These are phyloP conservation scores for Pichia insulana DNA, from an alignment of 805 yeast genomes.

Conservation along the genomic window DNA sequence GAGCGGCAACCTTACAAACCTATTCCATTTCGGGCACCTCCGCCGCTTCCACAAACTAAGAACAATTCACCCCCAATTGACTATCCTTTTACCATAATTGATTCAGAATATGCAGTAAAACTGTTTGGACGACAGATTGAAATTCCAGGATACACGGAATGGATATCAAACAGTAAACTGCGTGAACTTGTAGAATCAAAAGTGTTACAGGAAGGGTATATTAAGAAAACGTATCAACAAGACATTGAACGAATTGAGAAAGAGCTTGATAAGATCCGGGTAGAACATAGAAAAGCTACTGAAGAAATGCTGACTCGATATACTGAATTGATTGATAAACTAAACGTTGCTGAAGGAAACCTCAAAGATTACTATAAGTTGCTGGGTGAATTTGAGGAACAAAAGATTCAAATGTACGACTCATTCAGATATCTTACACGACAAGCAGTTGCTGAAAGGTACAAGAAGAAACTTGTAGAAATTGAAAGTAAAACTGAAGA, in stretches of 20 bases:
- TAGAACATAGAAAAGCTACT: conserved; percentile 31
- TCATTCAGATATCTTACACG: conserved; percentile 25
- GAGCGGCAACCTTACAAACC: no score
- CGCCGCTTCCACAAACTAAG: no score
- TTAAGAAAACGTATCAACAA: conserved; percentile 11
- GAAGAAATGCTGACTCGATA: conserved; percentile 20
- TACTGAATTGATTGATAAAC: conserved; percentile 18
- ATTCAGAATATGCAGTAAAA: no score
- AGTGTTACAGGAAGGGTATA: conserved; percentile 15
- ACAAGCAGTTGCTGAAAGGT: conserved; percentile 27
- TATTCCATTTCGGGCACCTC: no score
- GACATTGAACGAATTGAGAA: conserved; percentile 10
- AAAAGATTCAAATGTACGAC: conserved; percentile 25
- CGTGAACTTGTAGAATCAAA: conserved; percentile 14
- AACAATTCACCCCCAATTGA: no score
- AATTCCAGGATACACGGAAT: conserved; percentile 19
- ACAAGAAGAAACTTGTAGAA: conserved; percentile 26
- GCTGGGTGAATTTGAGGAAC: conserved; percentile 15
- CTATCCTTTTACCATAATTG: no score
- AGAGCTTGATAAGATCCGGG: conserved; percentile 27
- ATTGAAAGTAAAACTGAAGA: conserved; percentile 13
- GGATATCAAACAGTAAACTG: conserved; percentile 17
- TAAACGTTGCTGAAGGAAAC: conserved; percentile 17
- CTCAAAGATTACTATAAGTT: conserved; percentile 17
- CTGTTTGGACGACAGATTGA: not conserved